These are phyloP conservation scores for Gossypium lobatum DNA, from an alignment of 441 rosid species.

Conservation along the genomic window DNA sequence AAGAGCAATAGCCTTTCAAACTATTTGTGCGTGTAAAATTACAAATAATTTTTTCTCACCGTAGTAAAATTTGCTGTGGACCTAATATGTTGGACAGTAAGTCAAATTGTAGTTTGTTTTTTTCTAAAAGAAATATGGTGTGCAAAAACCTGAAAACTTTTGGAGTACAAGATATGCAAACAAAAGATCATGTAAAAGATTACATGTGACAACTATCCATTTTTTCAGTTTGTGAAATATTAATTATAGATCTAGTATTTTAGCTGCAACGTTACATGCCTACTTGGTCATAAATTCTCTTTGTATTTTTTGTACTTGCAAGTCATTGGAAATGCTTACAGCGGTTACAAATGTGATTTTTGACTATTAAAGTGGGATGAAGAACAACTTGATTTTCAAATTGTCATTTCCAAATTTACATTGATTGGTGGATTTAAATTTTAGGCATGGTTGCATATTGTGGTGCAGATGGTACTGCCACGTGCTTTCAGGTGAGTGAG, in stretches of 20 bases:
- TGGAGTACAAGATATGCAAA: neutral
- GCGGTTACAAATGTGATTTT: neutral
- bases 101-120: neutral
- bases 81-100: neutral
- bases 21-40: neutral
- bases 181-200: neutral
- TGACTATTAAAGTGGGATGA: neutral
- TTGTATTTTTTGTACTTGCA: neutral
- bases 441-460: constrained; percentile 88
- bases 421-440: constrained; percentile 14
- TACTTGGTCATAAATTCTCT: neutral
- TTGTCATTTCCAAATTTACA: neutral
- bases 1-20: neutral
- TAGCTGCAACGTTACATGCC: neutral
- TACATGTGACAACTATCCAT: neutral
- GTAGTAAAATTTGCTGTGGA: neutral
- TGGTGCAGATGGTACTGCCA: constrained; percentile 68
- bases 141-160: neutral
- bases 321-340: neutral
- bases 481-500: constrained; percentile 57
- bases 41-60: neutral
- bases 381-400: neutral
- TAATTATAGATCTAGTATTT: neutral
- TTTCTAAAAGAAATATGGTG: neutral
- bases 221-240: neutral